Base-by-base conservation (phyloP, 1,284 basidiomycete genomes). In the Sporisorium reilianum region DNA sequence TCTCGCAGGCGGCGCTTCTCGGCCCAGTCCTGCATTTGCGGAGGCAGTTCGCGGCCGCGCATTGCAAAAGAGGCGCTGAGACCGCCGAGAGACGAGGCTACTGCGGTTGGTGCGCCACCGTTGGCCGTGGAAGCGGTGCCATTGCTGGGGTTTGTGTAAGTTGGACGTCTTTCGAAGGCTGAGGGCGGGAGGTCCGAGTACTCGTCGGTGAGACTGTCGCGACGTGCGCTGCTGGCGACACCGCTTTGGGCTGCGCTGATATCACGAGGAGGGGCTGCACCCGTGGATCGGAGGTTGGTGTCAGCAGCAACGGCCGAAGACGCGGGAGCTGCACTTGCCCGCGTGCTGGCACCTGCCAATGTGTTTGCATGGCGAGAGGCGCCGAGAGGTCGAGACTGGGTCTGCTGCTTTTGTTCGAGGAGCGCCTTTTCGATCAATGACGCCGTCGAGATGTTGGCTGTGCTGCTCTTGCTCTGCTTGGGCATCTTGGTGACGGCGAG, bases 61-160 rank as follows among this genome's bases (percentile, higher is more conserved):
- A 80, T 80, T 22, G 79, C 79, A 40, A 80, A 80, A 3, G 78
- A 80, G 2, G 79, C 79, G 46, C 73, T 77, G 11, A 80, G 67
- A 7, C 71, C 72, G 22, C 69, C 65, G 0, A 80, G 63, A 18
- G 76, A 78, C 3, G 69, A 57, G 11, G 78, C 68, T 2, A 64
- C 52, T 5, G 60, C 38, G 18, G 50, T 10, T 5, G 55, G 52
- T 20, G 55, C 59, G 46, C 53, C 42, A 12, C 22, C 50, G 55
- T 61, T 53, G 63, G 52, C n/a, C 16, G 25, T 26, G 57, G 40
- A n/a, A 36, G 53, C 14, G 48, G 36, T 32, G 46, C 46, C 25
- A 25, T 51, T 40, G 34, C 25, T 44, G 4, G 57, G 23, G 23
- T 26, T 64, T 12, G 65, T 51, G 22, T 68, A 61, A 8, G 76